Conservation (phyloP, 345 rosid genomes). For the Ceriops zippeliana region DNA sequence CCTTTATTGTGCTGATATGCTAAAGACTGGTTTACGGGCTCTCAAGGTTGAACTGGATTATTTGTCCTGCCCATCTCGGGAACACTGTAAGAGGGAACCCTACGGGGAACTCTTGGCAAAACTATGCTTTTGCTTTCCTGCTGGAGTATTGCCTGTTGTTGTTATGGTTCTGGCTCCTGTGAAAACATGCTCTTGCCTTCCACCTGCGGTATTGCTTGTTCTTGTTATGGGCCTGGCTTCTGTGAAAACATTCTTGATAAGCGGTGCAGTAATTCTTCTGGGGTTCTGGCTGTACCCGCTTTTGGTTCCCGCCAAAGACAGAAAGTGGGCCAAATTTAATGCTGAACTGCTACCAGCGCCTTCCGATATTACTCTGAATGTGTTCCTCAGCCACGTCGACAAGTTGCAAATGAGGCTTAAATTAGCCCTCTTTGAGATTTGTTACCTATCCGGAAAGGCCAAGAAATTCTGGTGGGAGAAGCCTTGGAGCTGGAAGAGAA, state of each 20-base stretch:
- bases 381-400: conserved; percentile 24
- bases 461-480: conserved; percentile 19
- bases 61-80: no score
- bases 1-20: no score
- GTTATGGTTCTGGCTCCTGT: conserved; percentile 77
- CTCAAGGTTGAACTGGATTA: no score
- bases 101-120: no score
- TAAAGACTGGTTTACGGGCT: no score
- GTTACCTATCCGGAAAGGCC: conserved; percentile 15
- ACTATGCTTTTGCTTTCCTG: conserved; percentile 54
- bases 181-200: conserved; percentile 55
- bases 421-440: conserved; percentile 39
- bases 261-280: conserved; percentile 44
- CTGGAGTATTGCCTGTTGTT: conserved; percentile 61
- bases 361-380: conserved; percentile 1
- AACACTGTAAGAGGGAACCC: no score
- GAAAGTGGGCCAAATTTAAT: conserved; percentile 47
- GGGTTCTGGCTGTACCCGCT: conserved; percentile 61
- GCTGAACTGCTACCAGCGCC: conserved; percentile 23
- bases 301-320: conserved; percentile 44
- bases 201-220: conserved; percentile 63
- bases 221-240: conserved; percentile 79
- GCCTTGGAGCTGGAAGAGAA: conserved; percentile 12
- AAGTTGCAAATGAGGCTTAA: conserved; percentile 45
- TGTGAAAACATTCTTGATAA: conserved; percentile 52